These are phyloP conservation scores for Sphenostylis stenocarpa DNA, from an alignment of 306 rosid genomes.

Conservation along the genomic window DNA sequence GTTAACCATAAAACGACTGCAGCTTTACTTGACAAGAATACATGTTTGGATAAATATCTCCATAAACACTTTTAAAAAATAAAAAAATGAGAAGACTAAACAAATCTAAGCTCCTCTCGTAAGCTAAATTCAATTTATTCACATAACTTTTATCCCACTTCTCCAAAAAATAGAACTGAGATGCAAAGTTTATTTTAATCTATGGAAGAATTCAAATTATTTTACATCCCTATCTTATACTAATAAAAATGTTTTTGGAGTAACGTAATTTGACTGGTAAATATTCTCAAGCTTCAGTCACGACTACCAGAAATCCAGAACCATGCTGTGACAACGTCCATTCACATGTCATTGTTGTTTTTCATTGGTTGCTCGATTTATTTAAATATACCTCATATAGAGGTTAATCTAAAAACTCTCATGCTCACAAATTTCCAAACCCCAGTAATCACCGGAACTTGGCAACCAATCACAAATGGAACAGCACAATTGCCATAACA, in stretches of 20 bases:
- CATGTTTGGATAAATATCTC: not conserved
- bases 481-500: not conserved
- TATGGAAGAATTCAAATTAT: not conserved
- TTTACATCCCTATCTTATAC: not conserved
- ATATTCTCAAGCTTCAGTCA: not conserved
- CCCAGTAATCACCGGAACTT: not conserved
- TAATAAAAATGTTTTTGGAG: not conserved
- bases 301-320: not conserved
- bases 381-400: not conserved
- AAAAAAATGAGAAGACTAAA: not conserved
- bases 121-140: not conserved
- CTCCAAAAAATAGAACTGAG: not conserved
- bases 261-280: not conserved
- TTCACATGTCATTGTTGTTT: not conserved
- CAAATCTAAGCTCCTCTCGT: not conserved
- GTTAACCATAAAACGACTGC: slow-evolving; percentile 5
- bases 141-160: not conserved
- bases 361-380: not conserved
- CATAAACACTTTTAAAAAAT: not conserved
- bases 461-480: slow-evolving; percentile 4
- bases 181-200: not conserved
- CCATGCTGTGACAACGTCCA: not conserved
- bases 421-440: not conserved
- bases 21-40: not conserved
- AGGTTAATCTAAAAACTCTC: not conserved